Conservation (phyloP, 176 grass and related monocot species). For the Aechmea fasciata region DNA sequence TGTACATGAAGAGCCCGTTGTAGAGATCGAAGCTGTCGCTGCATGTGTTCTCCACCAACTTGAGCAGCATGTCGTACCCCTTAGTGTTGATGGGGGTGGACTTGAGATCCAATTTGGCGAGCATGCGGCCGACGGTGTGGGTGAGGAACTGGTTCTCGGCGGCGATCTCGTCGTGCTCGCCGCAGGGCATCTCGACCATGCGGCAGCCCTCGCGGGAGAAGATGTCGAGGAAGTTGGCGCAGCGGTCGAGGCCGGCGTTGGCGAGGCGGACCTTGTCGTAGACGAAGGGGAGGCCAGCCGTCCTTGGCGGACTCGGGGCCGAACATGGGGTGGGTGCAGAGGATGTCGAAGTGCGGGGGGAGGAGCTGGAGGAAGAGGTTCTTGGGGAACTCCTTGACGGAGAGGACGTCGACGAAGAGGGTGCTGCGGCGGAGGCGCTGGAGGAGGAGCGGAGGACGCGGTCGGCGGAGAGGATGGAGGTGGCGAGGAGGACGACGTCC, state of each 20-base stretch:
- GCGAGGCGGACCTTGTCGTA: constrained; percentile 61
- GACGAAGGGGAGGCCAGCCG: constrained; percentile 58
- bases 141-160: constrained; percentile 77
- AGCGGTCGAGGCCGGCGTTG: constrained; percentile 21
- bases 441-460: constrained; percentile 46
- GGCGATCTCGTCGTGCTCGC: constrained; percentile 50
- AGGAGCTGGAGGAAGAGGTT: constrained; percentile 40
- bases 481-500: constrained; percentile 55
- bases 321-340: constrained; percentile 91
- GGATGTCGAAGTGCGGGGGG: constrained; percentile 47
- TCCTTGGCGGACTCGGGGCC: constrained; percentile 54
- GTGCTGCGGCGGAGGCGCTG: constrained; percentile 72
- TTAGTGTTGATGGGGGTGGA: constrained; percentile 38
- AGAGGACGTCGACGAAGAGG: constrained; percentile 76
- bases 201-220: constrained; percentile 60
- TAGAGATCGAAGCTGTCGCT: constrained; percentile 90
- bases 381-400: constrained; percentile 84
- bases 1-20: constrained; percentile 92
- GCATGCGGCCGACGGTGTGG: constrained; percentile 57
- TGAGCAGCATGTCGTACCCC: constrained; percentile 63
- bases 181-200: constrained; percentile 71
- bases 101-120: constrained; percentile 34
- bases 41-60: constrained; percentile 75
- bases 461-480: constrained; percentile 66
- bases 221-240: constrained; percentile 37